phyloP scores from a whole-genome alignment of 106 monocot genomes.

The Dendrobium chrysotoxum region DNA sequence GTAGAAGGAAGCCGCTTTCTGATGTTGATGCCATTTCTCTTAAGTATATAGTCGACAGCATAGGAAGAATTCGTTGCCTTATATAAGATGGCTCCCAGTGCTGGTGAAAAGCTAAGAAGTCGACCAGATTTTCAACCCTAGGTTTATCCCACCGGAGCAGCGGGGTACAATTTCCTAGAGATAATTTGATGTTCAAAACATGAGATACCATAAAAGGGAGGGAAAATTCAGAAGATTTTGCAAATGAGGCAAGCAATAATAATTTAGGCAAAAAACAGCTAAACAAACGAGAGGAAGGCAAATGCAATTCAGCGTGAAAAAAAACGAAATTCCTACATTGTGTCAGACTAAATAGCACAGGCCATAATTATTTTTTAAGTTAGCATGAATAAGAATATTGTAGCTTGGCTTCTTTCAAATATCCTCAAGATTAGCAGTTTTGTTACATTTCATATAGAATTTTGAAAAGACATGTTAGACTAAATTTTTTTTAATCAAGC shows the following conservation, averaged over 20 bases:
- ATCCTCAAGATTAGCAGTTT: background rate
- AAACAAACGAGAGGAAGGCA: background rate
- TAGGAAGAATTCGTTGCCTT: slow-evolving; percentile 69
- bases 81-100: slow-evolving; percentile 89
- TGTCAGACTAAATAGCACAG: background rate
- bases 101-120: slow-evolving; percentile 65
- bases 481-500: too few relatives aligned
- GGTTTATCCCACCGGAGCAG: slow-evolving; percentile 55
- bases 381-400: background rate
- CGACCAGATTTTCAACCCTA: slow-evolving; percentile 51
- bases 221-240: background rate
- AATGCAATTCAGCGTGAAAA: background rate
- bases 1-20: slow-evolving; percentile 30
- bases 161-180: background rate
- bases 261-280: background rate
- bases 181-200: slow-evolving; percentile 1
- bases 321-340: background rate
- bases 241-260: background rate
- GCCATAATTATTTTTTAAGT: background rate
- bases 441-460: background rate
- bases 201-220: background rate
- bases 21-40: slow-evolving; percentile 47
- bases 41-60: slow-evolving; percentile 74
- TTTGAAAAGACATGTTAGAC: too few relatives aligned
- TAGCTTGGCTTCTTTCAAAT: background rate